A percentile compares a stretch with the other conserved stretches of the same genome.
These are phyloP conservation scores for Croton laevigatus DNA, from an alignment of 441 rosid species.

Conservation along the genomic window DNA sequence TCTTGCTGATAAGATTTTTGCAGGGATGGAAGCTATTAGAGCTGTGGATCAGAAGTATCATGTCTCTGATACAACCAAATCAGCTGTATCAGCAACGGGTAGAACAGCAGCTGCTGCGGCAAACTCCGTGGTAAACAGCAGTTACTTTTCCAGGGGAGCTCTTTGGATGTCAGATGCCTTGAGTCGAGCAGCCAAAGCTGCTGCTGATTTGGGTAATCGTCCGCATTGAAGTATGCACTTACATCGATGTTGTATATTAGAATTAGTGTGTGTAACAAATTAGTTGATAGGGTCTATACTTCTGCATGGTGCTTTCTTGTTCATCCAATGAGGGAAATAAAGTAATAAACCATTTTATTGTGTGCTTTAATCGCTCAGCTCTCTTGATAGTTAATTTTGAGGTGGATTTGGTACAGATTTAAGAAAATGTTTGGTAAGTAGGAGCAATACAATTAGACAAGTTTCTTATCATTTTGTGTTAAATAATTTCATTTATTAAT, in stretches of 20 bases:
- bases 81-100: slow-evolving; percentile 65
- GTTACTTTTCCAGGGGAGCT: slow-evolving; percentile 53
- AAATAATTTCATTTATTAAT: no score
- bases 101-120: slow-evolving; percentile 69
- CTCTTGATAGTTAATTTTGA: no score
- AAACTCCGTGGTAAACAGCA: slow-evolving; percentile 64
- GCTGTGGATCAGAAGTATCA: slow-evolving; percentile 75
- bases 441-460: no score
- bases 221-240: slow-evolving; percentile 29
- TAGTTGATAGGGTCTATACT: not conserved
- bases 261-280: not conserved
- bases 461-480: no score
- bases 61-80: slow-evolving; percentile 66
- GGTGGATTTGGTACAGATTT: no score
- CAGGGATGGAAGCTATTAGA: slow-evolving; percentile 64
- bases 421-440: no score
- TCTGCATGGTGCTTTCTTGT: not conserved
- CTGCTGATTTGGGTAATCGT: slow-evolving; percentile 54
- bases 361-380: no score
- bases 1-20: slow-evolving; percentile 61
- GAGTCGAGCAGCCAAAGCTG: slow-evolving; percentile 56
- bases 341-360: no score
- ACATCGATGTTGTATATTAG: slow-evolving; percentile 4
- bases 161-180: slow-evolving; percentile 71
- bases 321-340: not conserved